A percentile compares a stretch with the other conserved stretches of the same genome.
Conservation (phyloP, 31 red algal genomes). For the Endocladia muricata region DNA sequence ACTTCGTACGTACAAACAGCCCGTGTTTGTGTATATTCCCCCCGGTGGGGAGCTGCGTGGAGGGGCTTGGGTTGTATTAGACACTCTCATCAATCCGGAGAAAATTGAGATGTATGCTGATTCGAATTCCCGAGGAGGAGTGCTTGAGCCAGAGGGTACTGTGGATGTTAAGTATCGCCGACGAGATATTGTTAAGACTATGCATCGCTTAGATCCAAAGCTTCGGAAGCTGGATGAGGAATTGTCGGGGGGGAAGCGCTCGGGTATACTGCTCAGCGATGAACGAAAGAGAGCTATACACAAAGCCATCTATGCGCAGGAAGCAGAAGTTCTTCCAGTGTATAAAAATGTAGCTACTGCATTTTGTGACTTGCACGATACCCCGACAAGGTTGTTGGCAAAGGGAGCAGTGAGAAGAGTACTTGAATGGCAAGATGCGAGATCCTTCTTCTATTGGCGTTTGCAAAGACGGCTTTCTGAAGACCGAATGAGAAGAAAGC, state of each 20-base stretch:
- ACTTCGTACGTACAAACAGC: slow-evolving; percentile 81
- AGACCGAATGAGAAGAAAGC: slow-evolving; percentile 50
- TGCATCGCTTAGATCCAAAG: slow-evolving; percentile 93
- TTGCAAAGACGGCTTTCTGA: slow-evolving; percentile 93
- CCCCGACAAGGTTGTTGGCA: slow-evolving; percentile 79
- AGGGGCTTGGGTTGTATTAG: slow-evolving; percentile 99
- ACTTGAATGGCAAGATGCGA: slow-evolving; percentile 81
- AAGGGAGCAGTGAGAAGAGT: slow-evolving; percentile 83
- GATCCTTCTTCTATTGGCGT: slow-evolving; percentile 99
- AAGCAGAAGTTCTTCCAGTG: slow-evolving; percentile 83
- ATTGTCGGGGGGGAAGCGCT: slow-evolving; percentile 36
- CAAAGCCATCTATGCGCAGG: slow-evolving; percentile 79
- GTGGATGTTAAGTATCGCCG: slow-evolving; percentile 97
- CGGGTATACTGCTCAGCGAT: slow-evolving; percentile 48
- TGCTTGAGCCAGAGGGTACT: slow-evolving; percentile 97
- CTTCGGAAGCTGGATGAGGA: slow-evolving; percentile 72
- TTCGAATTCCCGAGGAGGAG: slow-evolving; percentile 83
- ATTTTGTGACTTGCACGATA: slow-evolving; percentile 99
- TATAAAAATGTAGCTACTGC: slow-evolving; percentile 87
- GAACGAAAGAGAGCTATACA: slow-evolving; percentile 64
- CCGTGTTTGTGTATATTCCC: slow-evolving; percentile 98
- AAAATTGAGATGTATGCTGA: slow-evolving; percentile 99
- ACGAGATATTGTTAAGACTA: slow-evolving; percentile 89
- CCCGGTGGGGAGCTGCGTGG: slow-evolving; percentile 97
- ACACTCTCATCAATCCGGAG: slow-evolving; percentile 95